These are phyloP conservation scores for Zygotorulaspora danielsina DNA, from an alignment of 805 yeast species.

Conservation along the genomic window DNA sequence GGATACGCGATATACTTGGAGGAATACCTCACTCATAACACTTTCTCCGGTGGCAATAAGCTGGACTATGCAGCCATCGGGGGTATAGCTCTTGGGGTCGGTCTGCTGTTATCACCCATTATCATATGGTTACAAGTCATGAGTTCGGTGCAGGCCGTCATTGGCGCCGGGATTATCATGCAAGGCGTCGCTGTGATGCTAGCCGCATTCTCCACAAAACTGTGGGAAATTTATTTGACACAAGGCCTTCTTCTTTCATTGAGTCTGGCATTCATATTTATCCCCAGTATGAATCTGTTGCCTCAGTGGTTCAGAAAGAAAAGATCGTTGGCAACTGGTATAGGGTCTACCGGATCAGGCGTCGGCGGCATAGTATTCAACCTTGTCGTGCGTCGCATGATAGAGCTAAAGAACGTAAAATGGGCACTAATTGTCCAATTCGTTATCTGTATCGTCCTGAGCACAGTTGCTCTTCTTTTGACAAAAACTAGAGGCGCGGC, in stretches of 20 bases:
- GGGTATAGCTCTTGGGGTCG: constrained; percentile 53
- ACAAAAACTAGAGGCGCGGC: constrained; percentile 36
- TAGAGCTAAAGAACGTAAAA: constrained; percentile 26
- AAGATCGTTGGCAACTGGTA: constrained; percentile 39
- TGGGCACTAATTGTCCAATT: constrained; percentile 37
- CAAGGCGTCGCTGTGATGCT: constrained; percentile 48
- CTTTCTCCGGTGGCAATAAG: constrained; percentile 44
- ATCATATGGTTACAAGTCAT: constrained; percentile 44
- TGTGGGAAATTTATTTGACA: constrained; percentile 53
- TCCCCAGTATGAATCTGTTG: constrained; percentile 44
- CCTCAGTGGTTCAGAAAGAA: constrained; percentile 56
- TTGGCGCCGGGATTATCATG: constrained; percentile 41
- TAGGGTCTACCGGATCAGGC: constrained; percentile 41
- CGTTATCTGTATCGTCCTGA: constrained; percentile 37
- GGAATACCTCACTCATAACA: constrained; percentile 41
- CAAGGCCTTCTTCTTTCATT: constrained; percentile 53
- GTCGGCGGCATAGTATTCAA: constrained; percentile 43
- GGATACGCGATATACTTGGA: constrained; percentile 52
- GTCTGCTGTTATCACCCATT: constrained; percentile 45
- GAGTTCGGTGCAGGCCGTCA: constrained; percentile 40
- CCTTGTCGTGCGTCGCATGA: constrained; percentile 35
- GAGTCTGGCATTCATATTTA: constrained; percentile 48
- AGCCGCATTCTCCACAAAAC: constrained; percentile 46
- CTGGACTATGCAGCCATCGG: constrained; percentile 53
- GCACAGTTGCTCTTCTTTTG: constrained; percentile 26